Evolutionary conservation across 345 rosid species (phyloP).

Genomic region (Anastatica hierochuntica): DNA sequence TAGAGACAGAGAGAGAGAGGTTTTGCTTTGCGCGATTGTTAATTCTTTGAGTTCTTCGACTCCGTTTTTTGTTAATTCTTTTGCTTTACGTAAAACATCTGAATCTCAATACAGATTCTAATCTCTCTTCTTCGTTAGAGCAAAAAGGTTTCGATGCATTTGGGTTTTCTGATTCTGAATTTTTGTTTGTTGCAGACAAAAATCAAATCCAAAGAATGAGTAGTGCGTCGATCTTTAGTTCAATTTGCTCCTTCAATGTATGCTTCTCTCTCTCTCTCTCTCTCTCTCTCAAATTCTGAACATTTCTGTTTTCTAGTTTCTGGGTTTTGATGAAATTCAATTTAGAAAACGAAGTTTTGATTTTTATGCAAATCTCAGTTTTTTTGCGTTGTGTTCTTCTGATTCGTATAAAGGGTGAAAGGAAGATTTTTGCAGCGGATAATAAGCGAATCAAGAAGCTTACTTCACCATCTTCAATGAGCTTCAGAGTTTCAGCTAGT

Average conservation of each 20-base stretch:
- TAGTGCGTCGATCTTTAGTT: slow-evolving; percentile 11
- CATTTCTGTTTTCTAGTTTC: neutral
- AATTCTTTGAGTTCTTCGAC: too few relatives aligned
- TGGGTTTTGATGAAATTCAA: neutral
- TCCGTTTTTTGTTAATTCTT: too few relatives aligned
- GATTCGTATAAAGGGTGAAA: slow-evolving; percentile 19
- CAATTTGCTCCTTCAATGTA: slow-evolving; percentile 18
- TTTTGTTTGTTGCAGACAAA: neutral
- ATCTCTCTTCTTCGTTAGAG: too few relatives aligned
- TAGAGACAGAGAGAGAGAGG: too few relatives aligned
- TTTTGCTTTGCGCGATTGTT: too few relatives aligned
- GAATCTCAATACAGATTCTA: too few relatives aligned
- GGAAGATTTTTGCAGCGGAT: slow-evolving; percentile 15
- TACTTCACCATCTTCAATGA: slow-evolving; percentile 26
- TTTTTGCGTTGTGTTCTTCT: neutral
- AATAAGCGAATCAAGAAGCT: slow-evolving; percentile 26
- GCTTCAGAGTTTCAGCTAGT: slow-evolving; percentile 28
- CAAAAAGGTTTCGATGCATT: neutral
- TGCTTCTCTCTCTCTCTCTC: slow-evolving; percentile 4
- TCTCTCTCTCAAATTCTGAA: neutral
- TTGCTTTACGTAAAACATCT: too few relatives aligned
- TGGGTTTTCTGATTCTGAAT: neutral
- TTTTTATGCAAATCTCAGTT: neutral
- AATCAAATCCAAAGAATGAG: slow-evolving; percentile 11
- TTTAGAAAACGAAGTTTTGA: neutral